Conservation (phyloP, 208 protist species). For the Leishmania major region DNA sequence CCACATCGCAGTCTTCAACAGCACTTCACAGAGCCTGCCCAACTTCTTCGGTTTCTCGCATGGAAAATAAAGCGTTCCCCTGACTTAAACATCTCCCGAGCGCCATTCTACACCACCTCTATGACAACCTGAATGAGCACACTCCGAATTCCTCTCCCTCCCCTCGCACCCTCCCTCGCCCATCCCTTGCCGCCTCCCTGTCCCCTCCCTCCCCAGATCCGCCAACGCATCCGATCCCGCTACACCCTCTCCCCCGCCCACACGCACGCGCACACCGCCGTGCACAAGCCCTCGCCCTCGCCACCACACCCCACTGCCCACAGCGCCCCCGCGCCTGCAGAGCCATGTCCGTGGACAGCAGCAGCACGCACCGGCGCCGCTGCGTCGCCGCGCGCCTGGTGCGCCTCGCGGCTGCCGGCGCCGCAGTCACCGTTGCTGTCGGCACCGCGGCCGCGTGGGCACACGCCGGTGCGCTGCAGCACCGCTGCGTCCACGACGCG, state of each 20-base stretch:
- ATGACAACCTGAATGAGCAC: too few species aligned
- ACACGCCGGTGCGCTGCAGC: neutral
- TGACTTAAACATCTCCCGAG: too few species aligned
- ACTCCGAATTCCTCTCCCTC: too few species aligned
- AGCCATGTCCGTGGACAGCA: neutral
- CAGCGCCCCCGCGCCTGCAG: neutral
- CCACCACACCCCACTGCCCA: too few species aligned
- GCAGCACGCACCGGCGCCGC: conserved; percentile 14
- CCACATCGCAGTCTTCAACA: too few species aligned
- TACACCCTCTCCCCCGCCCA: neutral
- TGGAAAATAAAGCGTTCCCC: too few species aligned
- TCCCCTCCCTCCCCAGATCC: neutral
- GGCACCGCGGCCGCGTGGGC: conserved; percentile 4
- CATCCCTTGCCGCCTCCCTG: neutral
- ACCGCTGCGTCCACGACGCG: conserved; percentile 26
- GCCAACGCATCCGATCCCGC: neutral
- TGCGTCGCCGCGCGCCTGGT: conserved; percentile 11
- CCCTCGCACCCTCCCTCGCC: neutral
- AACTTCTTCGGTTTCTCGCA: too few species aligned
- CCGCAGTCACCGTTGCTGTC: neutral
- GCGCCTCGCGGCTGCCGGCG: conserved; percentile 33
- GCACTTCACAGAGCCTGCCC: too few species aligned
- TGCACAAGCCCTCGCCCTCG: too few species aligned
- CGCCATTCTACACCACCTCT: too few species aligned
- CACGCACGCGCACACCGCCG: neutral